These are phyloP conservation scores for Fusarium sp. DNA, from an alignment of 2,329 filamentous ascomycete genomes.

Conservation along the genomic window DNA sequence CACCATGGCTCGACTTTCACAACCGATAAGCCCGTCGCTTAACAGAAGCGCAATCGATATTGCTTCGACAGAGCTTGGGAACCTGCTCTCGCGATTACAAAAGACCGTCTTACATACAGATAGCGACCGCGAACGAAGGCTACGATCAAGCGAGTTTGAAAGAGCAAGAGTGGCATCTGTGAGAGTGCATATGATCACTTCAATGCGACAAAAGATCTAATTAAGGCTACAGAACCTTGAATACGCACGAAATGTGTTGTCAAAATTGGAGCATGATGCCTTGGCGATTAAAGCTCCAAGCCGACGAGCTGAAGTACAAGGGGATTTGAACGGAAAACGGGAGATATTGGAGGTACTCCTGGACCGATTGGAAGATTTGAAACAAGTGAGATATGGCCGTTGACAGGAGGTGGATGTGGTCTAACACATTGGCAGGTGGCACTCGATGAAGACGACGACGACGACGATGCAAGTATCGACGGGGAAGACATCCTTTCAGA, in stretches of 20 bases:
- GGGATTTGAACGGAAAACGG: constrained; percentile 72
- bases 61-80: constrained; percentile 65
- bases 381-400: constrained; percentile 61
- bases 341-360: constrained; percentile 74
- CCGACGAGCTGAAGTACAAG: constrained; percentile 70
- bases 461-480: constrained; percentile 59
- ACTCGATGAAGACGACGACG: constrained; percentile 53
- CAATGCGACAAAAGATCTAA: constrained; percentile 8
- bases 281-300: constrained; percentile 67
- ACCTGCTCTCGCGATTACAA: constrained; percentile 74
- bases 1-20: constrained; percentile 48
- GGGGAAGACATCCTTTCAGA: constrained; percentile 69
- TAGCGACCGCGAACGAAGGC: constrained; percentile 66
- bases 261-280: constrained; percentile 77
- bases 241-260: constrained; percentile 75
- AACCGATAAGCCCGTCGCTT: constrained; percentile 16
- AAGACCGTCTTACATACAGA: constrained; percentile 72
- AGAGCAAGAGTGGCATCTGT: constrained; percentile 59
- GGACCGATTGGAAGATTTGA: constrained; percentile 75
- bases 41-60: constrained; percentile 46
- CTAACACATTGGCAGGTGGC: constrained; percentile 49
- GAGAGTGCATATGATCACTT: constrained; percentile 45
- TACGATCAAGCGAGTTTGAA: constrained; percentile 74
- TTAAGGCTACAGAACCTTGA: constrained; percentile 70
- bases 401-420: neutral